Conservation (phyloP, 2,329 filamentous ascomycete species). For the Diaporthe helianthi region DNA sequence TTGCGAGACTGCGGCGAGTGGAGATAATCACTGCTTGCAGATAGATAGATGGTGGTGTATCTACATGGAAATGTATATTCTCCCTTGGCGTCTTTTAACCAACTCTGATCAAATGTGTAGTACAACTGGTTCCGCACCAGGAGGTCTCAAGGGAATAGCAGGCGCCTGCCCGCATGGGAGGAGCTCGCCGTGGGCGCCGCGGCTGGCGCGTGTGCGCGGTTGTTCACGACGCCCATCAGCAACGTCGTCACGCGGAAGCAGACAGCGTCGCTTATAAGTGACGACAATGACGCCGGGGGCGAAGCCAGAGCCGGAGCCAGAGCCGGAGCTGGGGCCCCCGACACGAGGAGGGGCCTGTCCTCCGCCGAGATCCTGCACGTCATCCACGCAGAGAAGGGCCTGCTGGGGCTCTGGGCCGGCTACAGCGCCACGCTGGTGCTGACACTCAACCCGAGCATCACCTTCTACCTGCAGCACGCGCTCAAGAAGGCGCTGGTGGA, state of each 20-base stretch:
- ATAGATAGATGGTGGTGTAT: not conserved
- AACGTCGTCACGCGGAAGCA: constrained; percentile 86
- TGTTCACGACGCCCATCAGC: constrained; percentile 80
- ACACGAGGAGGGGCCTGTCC: too few relatives aligned
- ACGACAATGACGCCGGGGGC: constrained; percentile 33
- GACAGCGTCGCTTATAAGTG: constrained; percentile 58
- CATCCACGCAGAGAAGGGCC: constrained; percentile 73
- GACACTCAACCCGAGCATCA: constrained; percentile 85
- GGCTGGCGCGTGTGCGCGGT: constrained; percentile 76
- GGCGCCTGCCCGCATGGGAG: constrained; percentile 66
- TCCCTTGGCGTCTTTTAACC: not conserved
- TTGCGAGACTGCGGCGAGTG: too few relatives aligned
- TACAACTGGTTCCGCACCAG: constrained; percentile 64
- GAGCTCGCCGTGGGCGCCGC: constrained; percentile 77
- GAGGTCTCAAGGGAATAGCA: constrained; percentile 44
- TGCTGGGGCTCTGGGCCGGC: constrained; percentile 84
- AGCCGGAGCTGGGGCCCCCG: too few relatives aligned
- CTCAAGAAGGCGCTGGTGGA: constrained; percentile 67
- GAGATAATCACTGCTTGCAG: not conserved
- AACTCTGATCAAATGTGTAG: not conserved
- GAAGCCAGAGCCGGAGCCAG: too few relatives aligned
- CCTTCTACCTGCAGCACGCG: constrained; percentile 81
- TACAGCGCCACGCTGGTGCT: constrained; percentile 82
- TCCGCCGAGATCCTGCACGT: constrained; percentile 65
- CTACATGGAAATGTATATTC: too few relatives aligned